These are phyloP conservation scores for Penicillium pulvis DNA, from an alignment of 495 filamentous ascomycete genomes.

Conservation along the genomic window DNA sequence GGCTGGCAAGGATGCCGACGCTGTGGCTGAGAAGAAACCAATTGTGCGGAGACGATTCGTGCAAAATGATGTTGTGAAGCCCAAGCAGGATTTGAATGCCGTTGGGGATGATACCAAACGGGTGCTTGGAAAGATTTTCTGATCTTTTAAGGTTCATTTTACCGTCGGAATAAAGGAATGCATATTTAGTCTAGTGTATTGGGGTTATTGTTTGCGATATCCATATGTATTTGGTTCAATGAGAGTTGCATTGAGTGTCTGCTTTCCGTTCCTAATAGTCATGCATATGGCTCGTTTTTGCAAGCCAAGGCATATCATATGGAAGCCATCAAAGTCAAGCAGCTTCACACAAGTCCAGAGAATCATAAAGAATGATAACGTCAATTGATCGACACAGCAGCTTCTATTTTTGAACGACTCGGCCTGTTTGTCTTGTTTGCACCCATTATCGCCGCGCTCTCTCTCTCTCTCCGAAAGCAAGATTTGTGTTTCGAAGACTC, in stretches of 20 bases:
- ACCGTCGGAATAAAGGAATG: background rate
- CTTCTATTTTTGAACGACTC: constrained; percentile 28
- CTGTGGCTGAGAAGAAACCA: constrained; percentile 23
- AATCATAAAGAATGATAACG: background rate
- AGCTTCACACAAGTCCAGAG: background rate
- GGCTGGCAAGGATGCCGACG: constrained; percentile 20
- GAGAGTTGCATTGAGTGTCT: background rate
- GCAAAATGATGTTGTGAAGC: constrained; percentile 63
- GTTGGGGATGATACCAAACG: constrained; percentile 70
- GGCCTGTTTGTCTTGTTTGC: constrained; percentile 33
- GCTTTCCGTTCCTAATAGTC: background rate
- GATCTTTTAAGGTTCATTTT: constrained; percentile 1
- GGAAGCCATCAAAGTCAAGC: too few relatives aligned
- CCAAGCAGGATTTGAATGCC: constrained; percentile 39
- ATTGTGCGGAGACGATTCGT: constrained; percentile 65
- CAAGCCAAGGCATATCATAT: too few relatives aligned
- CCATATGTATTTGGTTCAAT: background rate
- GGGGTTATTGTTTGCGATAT: background rate
- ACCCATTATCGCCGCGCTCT: constrained; percentile 16
- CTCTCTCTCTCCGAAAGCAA: background rate
- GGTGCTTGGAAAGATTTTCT: constrained; percentile 81
- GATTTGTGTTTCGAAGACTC: background rate
- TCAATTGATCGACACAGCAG: background rate
- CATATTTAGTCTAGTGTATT: background rate
- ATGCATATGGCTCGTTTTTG: too few relatives aligned